These are phyloP conservation scores for Pichia sp. DNA, from an alignment of 1,139 yeast species.

Conservation along the genomic window DNA sequence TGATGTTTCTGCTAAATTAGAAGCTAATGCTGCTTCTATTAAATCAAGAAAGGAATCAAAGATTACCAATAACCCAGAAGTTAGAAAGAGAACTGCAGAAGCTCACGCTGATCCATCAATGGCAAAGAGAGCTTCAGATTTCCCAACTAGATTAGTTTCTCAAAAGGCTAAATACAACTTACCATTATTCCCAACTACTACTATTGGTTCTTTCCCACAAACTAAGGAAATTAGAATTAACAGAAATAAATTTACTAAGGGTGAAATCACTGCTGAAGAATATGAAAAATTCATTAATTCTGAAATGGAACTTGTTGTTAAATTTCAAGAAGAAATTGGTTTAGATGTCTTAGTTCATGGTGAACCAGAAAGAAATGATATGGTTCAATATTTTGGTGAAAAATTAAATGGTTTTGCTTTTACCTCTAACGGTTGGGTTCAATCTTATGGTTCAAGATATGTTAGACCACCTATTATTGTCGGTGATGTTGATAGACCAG, in stretches of 20 bases:
- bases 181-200: conserved; percentile 99
- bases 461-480: conserved; percentile 99
- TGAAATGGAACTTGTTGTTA: conserved; percentile 91
- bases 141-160: conserved; percentile 79
- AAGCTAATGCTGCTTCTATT: conserved; percentile 82
- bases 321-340: conserved; percentile 98
- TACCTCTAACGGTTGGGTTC: conserved; percentile 99
- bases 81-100: conserved; percentile 78
- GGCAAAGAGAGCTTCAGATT: conserved; percentile 81
- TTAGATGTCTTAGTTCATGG: conserved; percentile 98
- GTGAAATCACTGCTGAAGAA: conserved; percentile 88
- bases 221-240: conserved; percentile 97
- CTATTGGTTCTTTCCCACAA: conserved; percentile 99
- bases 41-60: conserved; percentile 81
- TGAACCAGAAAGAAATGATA: conserved; percentile 99
- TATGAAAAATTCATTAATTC: conserved; percentile 94
- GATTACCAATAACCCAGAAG: conserved; percentile 87
- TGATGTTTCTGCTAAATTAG: conserved; percentile 61
- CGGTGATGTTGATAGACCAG: conserved; percentile 98
- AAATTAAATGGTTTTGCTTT: conserved; percentile 96
- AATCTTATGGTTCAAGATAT: conserved; percentile 99
- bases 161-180: conserved; percentile 86
- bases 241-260: conserved; percentile 98
- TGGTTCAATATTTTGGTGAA: conserved; percentile 99
- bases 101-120: conserved; percentile 58